Conservation (phyloP, 345 rosid genomes). For the Litchi chinensis region DNA sequence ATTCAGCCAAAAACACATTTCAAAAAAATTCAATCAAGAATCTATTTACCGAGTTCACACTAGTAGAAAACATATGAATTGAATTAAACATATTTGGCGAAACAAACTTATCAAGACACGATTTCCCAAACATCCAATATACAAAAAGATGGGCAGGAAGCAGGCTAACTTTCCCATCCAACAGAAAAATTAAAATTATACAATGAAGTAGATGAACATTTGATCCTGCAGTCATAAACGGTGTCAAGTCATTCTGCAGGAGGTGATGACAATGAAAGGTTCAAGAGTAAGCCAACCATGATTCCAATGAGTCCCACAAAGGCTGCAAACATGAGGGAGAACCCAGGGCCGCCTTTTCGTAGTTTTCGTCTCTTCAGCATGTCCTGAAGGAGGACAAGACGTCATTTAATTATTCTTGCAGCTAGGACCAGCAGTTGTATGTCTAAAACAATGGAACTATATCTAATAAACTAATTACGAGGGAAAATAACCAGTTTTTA, state of each 20-base stretch:
- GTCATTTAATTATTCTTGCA: not conserved
- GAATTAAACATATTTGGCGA: slow-evolving; percentile 32
- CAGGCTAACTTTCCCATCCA: slow-evolving; percentile 30
- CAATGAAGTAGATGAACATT: slow-evolving; percentile 18
- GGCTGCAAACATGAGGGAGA: slow-evolving; percentile 73
- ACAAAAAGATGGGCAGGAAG: slow-evolving; percentile 27
- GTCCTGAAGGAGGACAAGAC: slow-evolving; percentile 46
- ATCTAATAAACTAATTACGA: not conserved
- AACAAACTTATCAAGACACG: slow-evolving; percentile 16
- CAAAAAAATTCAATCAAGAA: slow-evolving; percentile 6
- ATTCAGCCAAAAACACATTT: not conserved
- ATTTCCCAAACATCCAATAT: slow-evolving; percentile 30
- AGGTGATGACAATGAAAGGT: slow-evolving; percentile 60
- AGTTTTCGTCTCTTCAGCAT: slow-evolving; percentile 67
- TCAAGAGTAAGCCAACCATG: slow-evolving; percentile 74
- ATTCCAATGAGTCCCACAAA: slow-evolving; percentile 82
- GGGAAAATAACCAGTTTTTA: not conserved
- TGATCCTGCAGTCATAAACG: not conserved
- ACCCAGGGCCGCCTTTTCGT: slow-evolving; percentile 51
- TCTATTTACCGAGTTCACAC: slow-evolving; percentile 11
- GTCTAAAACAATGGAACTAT: not conserved
- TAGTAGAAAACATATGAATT: slow-evolving; percentile 24
- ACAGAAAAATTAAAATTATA: slow-evolving; percentile 31
- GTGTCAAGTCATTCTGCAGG: slow-evolving; percentile 32
- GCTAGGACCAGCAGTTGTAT: not conserved